Evolutionary conservation across 768 basidiomycete genomes (phyloP).

Genomic region (Rhodotorula toruloides): DNA sequence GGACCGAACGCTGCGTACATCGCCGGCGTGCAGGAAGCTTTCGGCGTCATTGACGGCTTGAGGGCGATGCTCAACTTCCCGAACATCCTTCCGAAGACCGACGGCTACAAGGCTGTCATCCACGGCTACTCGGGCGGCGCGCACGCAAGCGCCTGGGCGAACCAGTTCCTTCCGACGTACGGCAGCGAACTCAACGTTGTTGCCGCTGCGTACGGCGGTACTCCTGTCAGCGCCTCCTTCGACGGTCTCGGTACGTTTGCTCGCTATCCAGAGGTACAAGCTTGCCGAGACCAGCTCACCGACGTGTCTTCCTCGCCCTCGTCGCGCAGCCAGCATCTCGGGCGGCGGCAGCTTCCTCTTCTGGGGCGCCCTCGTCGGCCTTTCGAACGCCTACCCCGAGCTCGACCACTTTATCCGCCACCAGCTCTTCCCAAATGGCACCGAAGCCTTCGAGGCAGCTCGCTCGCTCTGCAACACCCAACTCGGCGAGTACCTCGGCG

Average conservation of each 20-base stretch:
- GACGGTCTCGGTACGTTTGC: no score
- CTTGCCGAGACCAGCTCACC: not conserved
- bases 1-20: not conserved
- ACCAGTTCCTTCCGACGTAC: not conserved
- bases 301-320: no score
- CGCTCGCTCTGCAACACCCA: not conserved
- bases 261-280: no score
- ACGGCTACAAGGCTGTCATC: conserved; percentile 4
- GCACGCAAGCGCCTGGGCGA: not conserved
- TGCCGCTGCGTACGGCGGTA: conserved; percentile 3
- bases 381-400: conserved; percentile 6
- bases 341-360: no score
- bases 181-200: conserved; percentile 4
- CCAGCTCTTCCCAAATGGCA: not conserved
- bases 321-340: no score
- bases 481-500: not conserved
- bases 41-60: conserved; percentile 8
- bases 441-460: not conserved
- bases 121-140: conserved; percentile 10
- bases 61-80: not conserved
- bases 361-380: not conserved
- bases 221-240: not conserved
- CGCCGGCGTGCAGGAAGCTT: conserved; percentile 3
- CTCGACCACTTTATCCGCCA: not conserved
- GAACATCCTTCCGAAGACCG: not conserved